Evolutionary conservation across 164 flowering plant species (phyloP).

Genomic region (Akebia trifoliata): DNA sequence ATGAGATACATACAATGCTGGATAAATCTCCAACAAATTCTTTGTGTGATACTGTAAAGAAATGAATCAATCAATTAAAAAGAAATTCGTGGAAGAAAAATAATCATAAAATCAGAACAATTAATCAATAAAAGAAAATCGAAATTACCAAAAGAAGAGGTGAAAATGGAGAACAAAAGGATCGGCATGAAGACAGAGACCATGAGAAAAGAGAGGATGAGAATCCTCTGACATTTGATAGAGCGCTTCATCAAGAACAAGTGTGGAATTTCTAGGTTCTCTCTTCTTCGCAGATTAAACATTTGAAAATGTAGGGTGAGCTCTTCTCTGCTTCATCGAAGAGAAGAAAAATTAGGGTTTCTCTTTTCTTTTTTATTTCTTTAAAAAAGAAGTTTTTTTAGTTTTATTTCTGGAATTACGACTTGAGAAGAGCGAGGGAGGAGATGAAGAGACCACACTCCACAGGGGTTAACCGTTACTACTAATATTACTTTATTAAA

Average conservation of each 20-base stretch:
- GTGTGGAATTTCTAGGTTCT: constrained; percentile 6
- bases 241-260: constrained; percentile 11
- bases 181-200: constrained; percentile 1
- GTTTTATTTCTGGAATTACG: too few relatives aligned
- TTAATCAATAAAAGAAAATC: constrained; percentile 3
- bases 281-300: too few relatives aligned
- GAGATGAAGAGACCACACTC: too few relatives aligned
- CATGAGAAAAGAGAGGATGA: constrained; percentile 13
- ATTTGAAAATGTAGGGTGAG: too few relatives aligned
- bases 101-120: background rate
- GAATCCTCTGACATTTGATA: constrained; percentile 15
- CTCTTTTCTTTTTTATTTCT: too few relatives aligned
- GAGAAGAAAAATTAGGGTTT: too few relatives aligned
- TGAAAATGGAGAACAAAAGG: constrained; percentile 22
- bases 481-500: too few relatives aligned
- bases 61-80: background rate
- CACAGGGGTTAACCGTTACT: too few relatives aligned
- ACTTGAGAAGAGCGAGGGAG: too few relatives aligned
- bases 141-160: constrained; percentile 27
- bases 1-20: constrained; percentile 37
- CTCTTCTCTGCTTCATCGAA: too few relatives aligned
- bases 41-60: constrained; percentile 24
- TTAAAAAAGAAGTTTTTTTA: too few relatives aligned
- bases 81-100: background rate
- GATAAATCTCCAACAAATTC: constrained; percentile 48